Evolutionary conservation across 495 filamentous ascomycete species (phyloP).

Genomic region (Aspergillus sclerotioniger): DNA sequence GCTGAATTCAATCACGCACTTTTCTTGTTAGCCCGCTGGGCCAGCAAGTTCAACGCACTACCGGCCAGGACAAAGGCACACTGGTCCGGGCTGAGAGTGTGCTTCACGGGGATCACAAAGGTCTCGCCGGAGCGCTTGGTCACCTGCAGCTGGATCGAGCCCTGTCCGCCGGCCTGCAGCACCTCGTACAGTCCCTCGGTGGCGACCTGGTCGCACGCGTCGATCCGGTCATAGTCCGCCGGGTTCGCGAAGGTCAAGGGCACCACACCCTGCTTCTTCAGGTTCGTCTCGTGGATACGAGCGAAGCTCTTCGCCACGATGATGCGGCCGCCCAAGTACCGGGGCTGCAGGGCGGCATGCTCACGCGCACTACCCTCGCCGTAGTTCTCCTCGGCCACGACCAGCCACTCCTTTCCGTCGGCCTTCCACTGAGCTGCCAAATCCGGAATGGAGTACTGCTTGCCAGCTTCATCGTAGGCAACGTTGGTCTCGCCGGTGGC

Average conservation of each 20-base stretch:
- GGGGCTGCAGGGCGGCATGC: slow-evolving; percentile 93
- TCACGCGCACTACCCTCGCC: slow-evolving; percentile 93
- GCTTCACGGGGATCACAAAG: slow-evolving; percentile 53
- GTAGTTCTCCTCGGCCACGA: slow-evolving; percentile 97
- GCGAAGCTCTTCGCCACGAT: slow-evolving; percentile 92
- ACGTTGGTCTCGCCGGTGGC: slow-evolving; percentile 89
- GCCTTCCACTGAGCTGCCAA: slow-evolving; percentile 79
- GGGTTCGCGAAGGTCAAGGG: slow-evolving; percentile 85
- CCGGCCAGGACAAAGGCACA: slow-evolving; percentile 87
- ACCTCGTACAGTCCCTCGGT: slow-evolving; percentile 83
- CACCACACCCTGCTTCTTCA: slow-evolving; percentile 98
- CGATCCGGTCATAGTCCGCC: slow-evolving; percentile 80
- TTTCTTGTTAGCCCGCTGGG: slow-evolving; percentile 38
- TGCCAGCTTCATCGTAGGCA: slow-evolving; percentile 78
- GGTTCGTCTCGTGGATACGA: slow-evolving; percentile 96
- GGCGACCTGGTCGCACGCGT: slow-evolving; percentile 74
- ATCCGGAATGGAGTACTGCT: slow-evolving; percentile 68
- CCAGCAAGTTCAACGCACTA: slow-evolving; percentile 86
- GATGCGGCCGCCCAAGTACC: slow-evolving; percentile 85
- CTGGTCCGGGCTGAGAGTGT: slow-evolving; percentile 85
- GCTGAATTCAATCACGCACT: slow-evolving; percentile 9
- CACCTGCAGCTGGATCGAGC: slow-evolving; percentile 68
- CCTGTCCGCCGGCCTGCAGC: slow-evolving; percentile 72
- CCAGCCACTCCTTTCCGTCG: slow-evolving; percentile 70
- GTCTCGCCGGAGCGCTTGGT: slow-evolving; percentile 62